These are phyloP conservation scores for Raddia guianensis DNA, from an alignment of 176 grass and related monocot species.

Conservation along the genomic window DNA sequence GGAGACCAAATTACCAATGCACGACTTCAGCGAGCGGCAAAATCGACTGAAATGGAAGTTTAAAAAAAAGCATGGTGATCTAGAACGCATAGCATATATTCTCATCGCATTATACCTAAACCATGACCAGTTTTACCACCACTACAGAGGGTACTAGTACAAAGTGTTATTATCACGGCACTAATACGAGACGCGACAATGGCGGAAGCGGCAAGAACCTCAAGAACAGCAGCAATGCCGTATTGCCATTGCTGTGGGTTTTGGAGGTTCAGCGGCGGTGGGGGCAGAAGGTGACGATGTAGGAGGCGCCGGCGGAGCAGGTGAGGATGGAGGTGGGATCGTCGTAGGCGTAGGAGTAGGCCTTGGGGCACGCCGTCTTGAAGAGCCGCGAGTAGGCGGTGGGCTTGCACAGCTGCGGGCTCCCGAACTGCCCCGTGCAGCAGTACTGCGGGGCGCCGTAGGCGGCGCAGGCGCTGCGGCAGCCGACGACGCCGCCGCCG, in stretches of 20 bases:
- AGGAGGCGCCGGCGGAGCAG: slow-evolving; percentile 75
- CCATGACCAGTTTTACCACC: background rate
- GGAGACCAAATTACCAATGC: background rate
- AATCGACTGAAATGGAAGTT: background rate
- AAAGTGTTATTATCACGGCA: background rate
- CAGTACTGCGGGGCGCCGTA: slow-evolving; percentile 78
- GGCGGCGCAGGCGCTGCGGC: slow-evolving; percentile 83
- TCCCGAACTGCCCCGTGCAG: slow-evolving; percentile 82
- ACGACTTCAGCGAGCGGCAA: background rate
- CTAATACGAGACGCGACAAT: background rate
- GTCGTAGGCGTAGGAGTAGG: slow-evolving; percentile 94
- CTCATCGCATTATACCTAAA: slow-evolving; percentile 21
- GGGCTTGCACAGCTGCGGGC: slow-evolving; percentile 87
- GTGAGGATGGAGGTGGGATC: slow-evolving; percentile 84
- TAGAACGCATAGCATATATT: background rate
- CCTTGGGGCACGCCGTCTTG: slow-evolving; percentile 90
- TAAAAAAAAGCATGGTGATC: background rate
- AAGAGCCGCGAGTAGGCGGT: slow-evolving; percentile 83
- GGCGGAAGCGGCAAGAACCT: background rate
- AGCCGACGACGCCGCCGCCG: slow-evolving; percentile 57
- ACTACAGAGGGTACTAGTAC: background rate
- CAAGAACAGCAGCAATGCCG: slow-evolving; percentile 12
- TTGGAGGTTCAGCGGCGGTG: slow-evolving; percentile 44
- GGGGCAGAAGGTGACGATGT: slow-evolving; percentile 93
- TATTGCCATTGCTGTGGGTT: slow-evolving; percentile 3